Evolutionary conservation across 352 stramenopile genomes (phyloP).

Genomic region (Globisporangium irregulare): DNA sequence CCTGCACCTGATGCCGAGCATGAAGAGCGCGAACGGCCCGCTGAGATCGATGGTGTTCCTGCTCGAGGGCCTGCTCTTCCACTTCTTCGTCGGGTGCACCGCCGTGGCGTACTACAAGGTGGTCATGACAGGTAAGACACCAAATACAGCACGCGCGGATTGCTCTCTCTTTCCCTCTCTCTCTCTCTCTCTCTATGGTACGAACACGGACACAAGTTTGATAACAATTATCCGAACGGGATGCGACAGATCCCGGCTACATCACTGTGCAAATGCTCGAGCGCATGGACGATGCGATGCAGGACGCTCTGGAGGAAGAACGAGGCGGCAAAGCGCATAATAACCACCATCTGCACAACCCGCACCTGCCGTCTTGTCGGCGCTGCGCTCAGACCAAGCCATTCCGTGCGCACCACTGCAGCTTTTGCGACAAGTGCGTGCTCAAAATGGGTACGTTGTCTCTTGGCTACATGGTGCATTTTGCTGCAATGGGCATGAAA

Average conservation of each 20-base stretch:
- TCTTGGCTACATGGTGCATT: not conserved
- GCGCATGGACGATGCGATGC: conserved; percentile 51
- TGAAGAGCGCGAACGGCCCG: conserved; percentile 14
- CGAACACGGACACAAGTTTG: too few species aligned
- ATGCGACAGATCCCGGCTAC: conserved; percentile 65
- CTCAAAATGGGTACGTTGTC: conserved; percentile 71
- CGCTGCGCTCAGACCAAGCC: conserved; percentile 74
- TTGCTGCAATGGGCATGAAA: not conserved
- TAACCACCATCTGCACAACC: not conserved
- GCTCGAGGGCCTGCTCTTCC: conserved; percentile 50
- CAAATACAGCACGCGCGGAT: too few species aligned
- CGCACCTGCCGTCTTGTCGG: conserved; percentile 38
- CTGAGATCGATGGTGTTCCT: conserved; percentile 23
- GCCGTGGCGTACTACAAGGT: conserved; percentile 70
- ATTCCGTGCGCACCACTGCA: conserved; percentile 83
- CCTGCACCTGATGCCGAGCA: conserved; percentile 41
- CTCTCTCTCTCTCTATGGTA: not conserved
- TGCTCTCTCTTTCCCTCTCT: not conserved
- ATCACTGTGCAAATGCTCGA: conserved; percentile 65
- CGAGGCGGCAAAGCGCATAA: conserved; percentile 14
- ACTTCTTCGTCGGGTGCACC: conserved; percentile 48
- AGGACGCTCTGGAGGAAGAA: conserved; percentile 58
- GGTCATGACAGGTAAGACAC: conserved; percentile 57
- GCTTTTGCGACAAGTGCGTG: conserved; percentile 83
- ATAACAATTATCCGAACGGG: not conserved